These are phyloP conservation scores for Jacaranda copaia DNA, from an alignment of 257 asterid genomes.

Conservation along the genomic window DNA sequence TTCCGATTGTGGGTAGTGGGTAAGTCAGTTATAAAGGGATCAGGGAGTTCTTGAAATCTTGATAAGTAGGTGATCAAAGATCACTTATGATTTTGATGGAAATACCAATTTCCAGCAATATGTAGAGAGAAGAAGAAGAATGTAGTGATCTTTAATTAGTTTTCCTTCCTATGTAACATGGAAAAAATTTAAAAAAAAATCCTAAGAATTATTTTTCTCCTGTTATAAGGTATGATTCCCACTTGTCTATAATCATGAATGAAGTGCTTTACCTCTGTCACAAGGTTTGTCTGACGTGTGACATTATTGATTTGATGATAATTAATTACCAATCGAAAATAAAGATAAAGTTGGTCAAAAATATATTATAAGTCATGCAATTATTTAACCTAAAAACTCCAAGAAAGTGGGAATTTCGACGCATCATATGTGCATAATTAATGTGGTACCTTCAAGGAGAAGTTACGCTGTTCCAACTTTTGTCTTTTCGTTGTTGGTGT, in stretches of 20 bases:
- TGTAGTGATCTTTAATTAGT: not conserved
- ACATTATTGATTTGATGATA: slow-evolving; percentile 25
- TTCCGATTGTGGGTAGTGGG: not conserved
- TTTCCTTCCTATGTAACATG: slow-evolving; percentile 29
- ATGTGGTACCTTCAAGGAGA: slow-evolving; percentile 38
- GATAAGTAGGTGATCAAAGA: slow-evolving; percentile 45
- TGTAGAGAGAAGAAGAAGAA: not conserved
- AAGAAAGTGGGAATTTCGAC: slow-evolving; percentile 48
- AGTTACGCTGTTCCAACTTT: slow-evolving; percentile 40
- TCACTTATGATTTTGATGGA: slow-evolving; percentile 43
- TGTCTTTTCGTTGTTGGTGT: slow-evolving; percentile 23
- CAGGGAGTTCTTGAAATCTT: not conserved
- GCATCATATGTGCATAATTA: slow-evolving; percentile 29
- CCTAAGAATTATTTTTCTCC: no score
- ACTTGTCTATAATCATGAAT: slow-evolving; percentile 20
- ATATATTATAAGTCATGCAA: not conserved
- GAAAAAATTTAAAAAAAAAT: not conserved
- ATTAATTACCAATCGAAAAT: not conserved
- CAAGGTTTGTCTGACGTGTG: slow-evolving; percentile 29
- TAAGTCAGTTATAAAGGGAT: not conserved
- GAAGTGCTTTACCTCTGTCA: slow-evolving; percentile 39
- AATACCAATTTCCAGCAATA: slow-evolving; percentile 25
- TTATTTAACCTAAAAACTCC: slow-evolving; percentile 41
- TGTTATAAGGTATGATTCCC: not conserved
- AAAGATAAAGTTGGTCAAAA: not conserved